Evolutionary conservation across 805 yeast genomes (phyloP).

Genomic region (Wickerhamomyces chambardii): DNA sequence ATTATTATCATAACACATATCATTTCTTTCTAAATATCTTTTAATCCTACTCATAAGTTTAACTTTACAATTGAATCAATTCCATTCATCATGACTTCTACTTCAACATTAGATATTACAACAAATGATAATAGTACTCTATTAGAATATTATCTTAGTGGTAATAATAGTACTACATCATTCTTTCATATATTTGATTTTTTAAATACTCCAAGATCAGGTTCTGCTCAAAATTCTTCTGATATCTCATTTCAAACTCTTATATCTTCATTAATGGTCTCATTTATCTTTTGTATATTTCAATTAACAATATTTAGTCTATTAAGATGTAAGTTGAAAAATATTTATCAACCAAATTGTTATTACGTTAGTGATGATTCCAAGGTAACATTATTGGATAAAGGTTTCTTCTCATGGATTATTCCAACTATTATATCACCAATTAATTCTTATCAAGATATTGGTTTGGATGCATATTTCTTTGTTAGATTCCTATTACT

Average conservation of each 20-base stretch:
- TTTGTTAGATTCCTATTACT: slow-evolving; percentile 54
- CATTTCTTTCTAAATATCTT: too few species aligned
- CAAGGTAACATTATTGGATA: slow-evolving; percentile 26
- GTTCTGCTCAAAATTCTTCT: slow-evolving; percentile 46
- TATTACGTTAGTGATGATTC: slow-evolving; percentile 28
- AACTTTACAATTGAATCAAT: too few species aligned
- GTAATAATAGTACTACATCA: slow-evolving; percentile 6
- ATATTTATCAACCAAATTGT: slow-evolving; percentile 48
- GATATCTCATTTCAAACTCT: slow-evolving; percentile 53
- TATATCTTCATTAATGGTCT: slow-evolving; percentile 43
- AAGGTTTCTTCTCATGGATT: slow-evolving; percentile 51
- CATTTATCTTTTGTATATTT: slow-evolving; percentile 40
- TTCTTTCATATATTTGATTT: slow-evolving; percentile 23
- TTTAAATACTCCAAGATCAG: slow-evolving; percentile 44
- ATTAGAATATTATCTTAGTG: background rate
- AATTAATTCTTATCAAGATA: slow-evolving; percentile 32
- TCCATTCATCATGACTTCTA: too few species aligned
- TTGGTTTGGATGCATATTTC: slow-evolving; percentile 72
- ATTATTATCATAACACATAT: too few species aligned
- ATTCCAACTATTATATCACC: slow-evolving; percentile 29
- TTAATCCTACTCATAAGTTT: too few species aligned
- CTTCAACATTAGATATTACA: too few species aligned
- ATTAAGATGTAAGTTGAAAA: slow-evolving; percentile 23
- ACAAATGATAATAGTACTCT: background rate
- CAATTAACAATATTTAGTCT: slow-evolving; percentile 38